phyloP scores from a whole-genome alignment of 2,329 filamentous ascomycete species.

The Pseudogymnoascus destructans region DNA sequence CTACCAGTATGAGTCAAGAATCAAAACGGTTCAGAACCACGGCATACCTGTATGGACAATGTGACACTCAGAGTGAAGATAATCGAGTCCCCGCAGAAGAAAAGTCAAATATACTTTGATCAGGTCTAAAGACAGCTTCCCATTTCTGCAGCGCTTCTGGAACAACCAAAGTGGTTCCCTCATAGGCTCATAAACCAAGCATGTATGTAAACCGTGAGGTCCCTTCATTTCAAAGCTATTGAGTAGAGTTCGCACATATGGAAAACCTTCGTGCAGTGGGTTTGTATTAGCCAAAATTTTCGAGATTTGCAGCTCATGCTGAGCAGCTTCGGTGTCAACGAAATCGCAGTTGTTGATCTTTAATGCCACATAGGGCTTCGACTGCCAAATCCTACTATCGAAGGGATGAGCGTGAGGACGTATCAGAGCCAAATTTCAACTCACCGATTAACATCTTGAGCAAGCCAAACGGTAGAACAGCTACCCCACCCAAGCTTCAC shows the following conservation, averaged over 20 bases:
- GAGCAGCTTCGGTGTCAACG: conserved; percentile 3
- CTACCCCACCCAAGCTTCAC: conserved; percentile 21
- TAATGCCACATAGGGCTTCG: conserved; percentile 6
- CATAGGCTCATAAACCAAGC: conserved; percentile 14
- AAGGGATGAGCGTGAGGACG: background rate
- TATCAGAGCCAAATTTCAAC: background rate
- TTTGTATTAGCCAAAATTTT: background rate
- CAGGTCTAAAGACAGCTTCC: conserved; percentile 9
- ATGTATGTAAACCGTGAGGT: conserved; percentile 12
- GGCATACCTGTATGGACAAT: conserved; percentile 5
- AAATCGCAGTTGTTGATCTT: conserved; percentile 8
- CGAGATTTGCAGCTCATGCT: conserved; percentile 3
- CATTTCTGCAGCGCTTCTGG: conserved; percentile 10
- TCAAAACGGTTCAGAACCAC: background rate
- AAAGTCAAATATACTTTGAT: conserved; percentile 12
- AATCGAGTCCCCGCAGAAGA: conserved; percentile 8
- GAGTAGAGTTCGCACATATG: conserved; percentile 9
- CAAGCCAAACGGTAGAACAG: conserved; percentile 23
- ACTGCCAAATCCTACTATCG: conserved; percentile 1
- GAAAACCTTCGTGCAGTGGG: background rate
- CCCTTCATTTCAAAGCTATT: conserved; percentile 12
- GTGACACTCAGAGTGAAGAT: conserved; percentile 12
- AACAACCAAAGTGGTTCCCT: conserved; percentile 13
- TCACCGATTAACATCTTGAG: conserved; percentile 14
- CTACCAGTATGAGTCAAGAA: conserved; percentile 9